Evolutionary conservation across 805 yeast species (phyloP), one percentile per base, ranked within the genome.

Genomic region (Scheffersomyces amazonensis): DNA sequence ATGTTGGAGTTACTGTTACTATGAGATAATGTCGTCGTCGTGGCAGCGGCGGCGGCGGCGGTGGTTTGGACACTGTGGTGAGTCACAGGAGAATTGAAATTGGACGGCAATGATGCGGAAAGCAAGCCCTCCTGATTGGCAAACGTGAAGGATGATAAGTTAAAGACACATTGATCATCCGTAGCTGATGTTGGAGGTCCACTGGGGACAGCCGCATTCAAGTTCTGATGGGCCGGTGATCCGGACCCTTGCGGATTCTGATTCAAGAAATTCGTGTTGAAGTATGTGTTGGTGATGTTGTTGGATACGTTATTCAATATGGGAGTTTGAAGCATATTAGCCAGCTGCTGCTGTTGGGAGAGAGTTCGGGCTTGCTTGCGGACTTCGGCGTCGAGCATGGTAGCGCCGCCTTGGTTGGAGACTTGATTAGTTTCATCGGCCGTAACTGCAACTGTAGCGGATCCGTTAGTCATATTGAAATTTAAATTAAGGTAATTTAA

Each of bases 261-360:
- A 37, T 40, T 44, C 12, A 53, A 42, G 42, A 54, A 58, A 42
- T 54, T 56, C 3, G 60, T 52, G 41, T 57, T 58, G 52, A 64
- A 64, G 42, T 49, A 64, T 37, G 53, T 56, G 42, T 59, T 64
- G 31, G 71, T 63, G 31, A 64, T 64, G 42, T 62, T 63, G 41
- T 63, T 63, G 43, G 62, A 49, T 7, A 43, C 23, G 13, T 46
- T 47, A 38, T 64, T 62, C 37, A 54, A 40, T 13, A 56, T 49
- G 8, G 67, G 66, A 1, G 62, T 50, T 40, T 58, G 66, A 22
- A 58, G 39, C 16, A 50, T 13, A 27, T 27, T 27, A 5, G 16
- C 5, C 15, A 27, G 17, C 30, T 13, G 4, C 11, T 27, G 30
- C 15, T 27, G 30, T 13, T 23, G 27, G 9, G 22, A 6, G 6